Conservation (phyloP, 208 protist genomes). For the Histomonas meleagridis region DNA sequence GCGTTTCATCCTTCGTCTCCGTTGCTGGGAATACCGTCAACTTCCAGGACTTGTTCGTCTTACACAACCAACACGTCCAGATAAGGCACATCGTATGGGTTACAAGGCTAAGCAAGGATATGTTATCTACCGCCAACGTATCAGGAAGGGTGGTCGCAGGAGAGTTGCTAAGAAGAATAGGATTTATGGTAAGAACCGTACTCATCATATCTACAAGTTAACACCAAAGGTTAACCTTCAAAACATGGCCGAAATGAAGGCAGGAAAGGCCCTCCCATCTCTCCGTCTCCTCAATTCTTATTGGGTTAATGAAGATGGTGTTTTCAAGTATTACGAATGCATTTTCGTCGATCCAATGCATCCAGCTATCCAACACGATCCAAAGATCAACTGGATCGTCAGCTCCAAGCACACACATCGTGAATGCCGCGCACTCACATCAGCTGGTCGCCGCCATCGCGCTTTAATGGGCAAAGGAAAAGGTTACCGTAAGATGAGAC, state of each 20-base stretch:
- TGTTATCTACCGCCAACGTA: slow-evolving; percentile 91
- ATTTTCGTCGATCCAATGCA: slow-evolving; percentile 93
- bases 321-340: slow-evolving; percentile 66
- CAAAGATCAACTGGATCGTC: slow-evolving; percentile 97
- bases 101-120: slow-evolving; percentile 99
- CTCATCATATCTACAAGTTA: slow-evolving; percentile 60
- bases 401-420: slow-evolving; percentile 73
- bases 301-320: slow-evolving; percentile 79
- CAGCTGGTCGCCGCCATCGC: slow-evolving; percentile 79
- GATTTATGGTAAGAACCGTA: slow-evolving; percentile 79
- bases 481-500: slow-evolving; percentile 75
- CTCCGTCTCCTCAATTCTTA: slow-evolving; percentile 98
- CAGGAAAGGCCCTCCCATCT: slow-evolving; percentile 56
- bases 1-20: slow-evolving; percentile 91
- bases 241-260: neutral
- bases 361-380: slow-evolving; percentile 86
- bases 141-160: slow-evolving; percentile 93
- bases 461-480: slow-evolving; percentile 84
- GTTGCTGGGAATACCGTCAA: slow-evolving; percentile 96
- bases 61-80: slow-evolving; percentile 82
- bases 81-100: slow-evolving; percentile 94
- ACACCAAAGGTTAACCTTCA: neutral
- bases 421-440: slow-evolving; percentile 91
- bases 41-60: slow-evolving; percentile 68
- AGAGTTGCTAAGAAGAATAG: slow-evolving; percentile 83